A percentile compares a stretch with the other conserved stretches of the same genome.
phyloP scores from a whole-genome alignment of 176 grass and related monocot genomes.

The Oryza australiensis region DNA sequence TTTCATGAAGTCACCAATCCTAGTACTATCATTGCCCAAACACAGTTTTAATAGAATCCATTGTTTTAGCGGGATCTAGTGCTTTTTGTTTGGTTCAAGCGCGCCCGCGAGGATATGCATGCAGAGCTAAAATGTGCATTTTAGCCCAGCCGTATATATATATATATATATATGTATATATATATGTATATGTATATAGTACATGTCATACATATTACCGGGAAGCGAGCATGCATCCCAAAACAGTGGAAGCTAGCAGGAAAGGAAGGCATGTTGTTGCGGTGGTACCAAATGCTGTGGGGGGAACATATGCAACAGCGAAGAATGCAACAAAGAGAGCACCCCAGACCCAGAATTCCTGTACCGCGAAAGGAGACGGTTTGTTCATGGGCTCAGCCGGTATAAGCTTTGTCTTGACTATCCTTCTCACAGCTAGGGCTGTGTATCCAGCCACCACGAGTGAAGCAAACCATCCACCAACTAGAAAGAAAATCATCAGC shows the following conservation, averaged over 20 bases:
- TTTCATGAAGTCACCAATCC: no score
- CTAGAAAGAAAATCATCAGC: conserved; percentile 29
- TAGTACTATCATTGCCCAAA: no score
- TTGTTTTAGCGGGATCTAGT: no score
- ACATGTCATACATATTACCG: no score
- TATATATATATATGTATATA: no score
- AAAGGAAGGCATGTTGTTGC: conserved; percentile 85
- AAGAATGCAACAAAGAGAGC: conserved; percentile 61
- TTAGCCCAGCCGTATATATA: no score
- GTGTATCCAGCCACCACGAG: conserved; percentile 71
- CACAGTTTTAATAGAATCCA: no score
- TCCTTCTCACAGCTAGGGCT: conserved; percentile 59
- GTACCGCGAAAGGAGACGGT: conserved; percentile 55
- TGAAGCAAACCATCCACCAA: conserved; percentile 79
- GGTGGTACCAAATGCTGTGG: conserved; percentile 61
- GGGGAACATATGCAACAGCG: conserved; percentile 51
- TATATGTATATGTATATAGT: no score
- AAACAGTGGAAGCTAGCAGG: conserved; percentile 72
- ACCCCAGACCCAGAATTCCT: conserved; percentile 63
- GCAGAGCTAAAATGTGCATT: no score
- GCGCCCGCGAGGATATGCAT: no score
- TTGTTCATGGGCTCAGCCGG: conserved; percentile 82
- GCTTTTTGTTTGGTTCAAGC: no score
- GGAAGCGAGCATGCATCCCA: conserved; percentile 91
- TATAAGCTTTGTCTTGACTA: conserved; percentile 76